Evolutionary conservation across 768 basidiomycete genomes (phyloP), one percentile per base, ranked within the genome.

Genomic region (Kondoa malvinella): DNA sequence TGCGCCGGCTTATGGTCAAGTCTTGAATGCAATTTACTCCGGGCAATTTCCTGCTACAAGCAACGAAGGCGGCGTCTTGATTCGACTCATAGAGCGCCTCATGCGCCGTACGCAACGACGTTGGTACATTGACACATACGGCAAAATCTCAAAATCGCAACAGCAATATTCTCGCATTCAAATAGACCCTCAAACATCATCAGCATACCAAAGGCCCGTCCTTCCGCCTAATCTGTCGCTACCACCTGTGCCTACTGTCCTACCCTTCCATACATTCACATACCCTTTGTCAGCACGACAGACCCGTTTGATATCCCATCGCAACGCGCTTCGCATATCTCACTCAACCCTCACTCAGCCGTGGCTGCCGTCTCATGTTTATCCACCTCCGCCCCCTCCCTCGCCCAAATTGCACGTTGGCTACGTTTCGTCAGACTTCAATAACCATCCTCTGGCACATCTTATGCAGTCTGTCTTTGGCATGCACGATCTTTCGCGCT

Each of bases 261-360:
- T 82, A 4, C 82, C 82, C 0, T 82, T 82, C 73, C 80, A 82
- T 64, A 81, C 81, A 29, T 83, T 82, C 75, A 80, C 79, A 1
- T 78, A 81, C 64, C 79, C 82, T 8, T 70, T 83, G 56, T 74
- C 76, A 1, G 68, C 79, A 25, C 76, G 81, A 25, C 75, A 76
- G 29, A 79, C 77, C 27, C 80, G 82, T 25, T 72, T 82, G 16
- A 80, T 82, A 50, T 78, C 80, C 2, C 80, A 83, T 67, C 75
- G 80, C 64, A 81, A 80, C 67, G 81, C 80, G 32, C 75, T 83
- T 16, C 77, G 81, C 61, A 79, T 80, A 21, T 80, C 81, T 3
- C 78, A 81, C 70, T 72, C 73, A n/a, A 75, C 79, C 30, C 77
- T 80, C 57, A 75, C 77, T 8, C 79, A 80, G 65, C 76, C 81